Conservation (phyloP, 768 basidiomycete genomes). For the Pholiota molesta region DNA sequence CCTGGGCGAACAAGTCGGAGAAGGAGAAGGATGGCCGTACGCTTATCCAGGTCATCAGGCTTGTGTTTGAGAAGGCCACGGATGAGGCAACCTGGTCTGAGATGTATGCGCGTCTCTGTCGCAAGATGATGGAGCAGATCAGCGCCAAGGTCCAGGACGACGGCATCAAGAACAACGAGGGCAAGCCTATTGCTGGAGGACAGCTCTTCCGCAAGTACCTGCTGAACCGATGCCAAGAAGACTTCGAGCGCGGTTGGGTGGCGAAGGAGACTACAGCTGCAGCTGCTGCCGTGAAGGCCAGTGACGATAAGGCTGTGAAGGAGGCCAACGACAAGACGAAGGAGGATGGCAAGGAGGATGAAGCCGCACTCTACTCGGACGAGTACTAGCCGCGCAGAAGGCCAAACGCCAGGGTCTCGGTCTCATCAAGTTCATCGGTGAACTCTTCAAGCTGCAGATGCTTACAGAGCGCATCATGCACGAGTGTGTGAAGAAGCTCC, state of each 20-base stretch:
- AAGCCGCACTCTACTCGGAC: conserved; percentile 85
- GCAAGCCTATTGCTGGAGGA: conserved; percentile 90
- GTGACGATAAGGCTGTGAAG: conserved; percentile 81
- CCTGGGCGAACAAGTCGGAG: conserved; percentile 93
- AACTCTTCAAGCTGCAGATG: conserved; percentile 99
- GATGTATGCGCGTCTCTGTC: conserved; percentile 96
- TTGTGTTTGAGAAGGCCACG: conserved; percentile 97
- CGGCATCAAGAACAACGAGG: conserved; percentile 77
- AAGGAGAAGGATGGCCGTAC: conserved; percentile 93
- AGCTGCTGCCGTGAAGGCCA: conserved; percentile 83
- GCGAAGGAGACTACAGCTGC: conserved; percentile 85
- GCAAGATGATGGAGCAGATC: conserved; percentile 95
- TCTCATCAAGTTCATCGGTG: conserved; percentile 97
- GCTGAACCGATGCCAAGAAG: conserved; percentile 94
- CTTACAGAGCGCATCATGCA: conserved; percentile 98
- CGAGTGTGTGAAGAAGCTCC: conserved; percentile 94
- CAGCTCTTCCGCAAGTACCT: conserved; percentile 97
- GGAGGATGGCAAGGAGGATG: conserved; percentile 45
- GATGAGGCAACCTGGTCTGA: conserved; percentile 95
- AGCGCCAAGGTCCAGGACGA: conserved; percentile 88
- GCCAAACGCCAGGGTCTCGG: conserved; percentile 97
- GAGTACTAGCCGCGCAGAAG: conserved; percentile 97
- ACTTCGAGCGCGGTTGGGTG: conserved; percentile 96
- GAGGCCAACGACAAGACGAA: conserved; percentile 63
- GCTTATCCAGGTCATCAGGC: conserved; percentile 92